phyloP scores from a whole-genome alignment of 2,329 filamentous ascomycete species.

The Aspergillus sclerotialis region DNA sequence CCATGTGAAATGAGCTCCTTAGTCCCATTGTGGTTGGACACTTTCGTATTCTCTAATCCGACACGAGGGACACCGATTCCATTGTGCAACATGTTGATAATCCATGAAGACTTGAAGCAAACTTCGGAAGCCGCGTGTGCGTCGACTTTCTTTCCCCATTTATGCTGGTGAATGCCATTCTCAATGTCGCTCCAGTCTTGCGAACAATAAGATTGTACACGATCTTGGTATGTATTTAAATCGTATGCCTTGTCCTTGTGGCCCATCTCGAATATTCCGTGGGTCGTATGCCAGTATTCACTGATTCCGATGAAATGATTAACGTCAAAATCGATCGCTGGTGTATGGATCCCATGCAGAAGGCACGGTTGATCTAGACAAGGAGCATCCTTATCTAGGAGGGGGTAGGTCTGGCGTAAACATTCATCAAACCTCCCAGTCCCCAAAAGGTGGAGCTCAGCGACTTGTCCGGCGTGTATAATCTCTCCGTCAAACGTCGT shows the following conservation, averaged over 20 bases:
- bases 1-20: slow-evolving; percentile 61
- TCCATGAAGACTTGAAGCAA: slow-evolving; percentile 97
- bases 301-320: slow-evolving; percentile 98
- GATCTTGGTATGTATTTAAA: slow-evolving; percentile 78
- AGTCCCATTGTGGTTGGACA: slow-evolving; percentile 60
- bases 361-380: slow-evolving; percentile 81
- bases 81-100: slow-evolving; percentile 93
- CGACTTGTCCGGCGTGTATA: no score
- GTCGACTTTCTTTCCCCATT: slow-evolving; percentile 70
- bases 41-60: slow-evolving; percentile 60
- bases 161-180: slow-evolving; percentile 54
- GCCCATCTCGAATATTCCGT: slow-evolving; percentile 78
- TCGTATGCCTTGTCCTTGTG: slow-evolving; percentile 78
- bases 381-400: slow-evolving; percentile 81
- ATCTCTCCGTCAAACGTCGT: slow-evolving; percentile 61
- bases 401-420: slow-evolving; percentile 69
- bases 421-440: slow-evolving; percentile 86
- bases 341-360: slow-evolving; percentile 84
- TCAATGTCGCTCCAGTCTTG: slow-evolving; percentile 75
- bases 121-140: slow-evolving; percentile 71
- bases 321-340: slow-evolving; percentile 91
- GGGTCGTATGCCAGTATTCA: slow-evolving; percentile 98
- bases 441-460: slow-evolving; percentile 61
- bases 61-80: slow-evolving; percentile 88
- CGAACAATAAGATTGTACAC: slow-evolving; percentile 77